Evolutionary conservation across 106 monocot genomes (phyloP).

Genomic region (Agapanthus africanus): DNA sequence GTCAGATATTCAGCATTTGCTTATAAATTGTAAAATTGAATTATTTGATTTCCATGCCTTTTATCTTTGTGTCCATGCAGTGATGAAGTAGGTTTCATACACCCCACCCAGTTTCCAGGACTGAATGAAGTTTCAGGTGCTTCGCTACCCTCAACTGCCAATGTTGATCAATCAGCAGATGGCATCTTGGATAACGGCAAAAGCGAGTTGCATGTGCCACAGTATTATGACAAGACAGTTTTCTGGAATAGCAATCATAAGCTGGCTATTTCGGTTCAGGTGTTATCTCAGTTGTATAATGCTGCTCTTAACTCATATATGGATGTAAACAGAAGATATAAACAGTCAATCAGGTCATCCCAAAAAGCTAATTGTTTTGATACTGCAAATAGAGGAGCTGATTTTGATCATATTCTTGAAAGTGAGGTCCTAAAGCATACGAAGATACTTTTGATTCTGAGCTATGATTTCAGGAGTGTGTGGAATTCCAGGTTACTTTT

Average conservation of each 20-base stretch:
- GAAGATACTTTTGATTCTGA: slow-evolving; percentile 46
- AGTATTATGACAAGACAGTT: slow-evolving; percentile 27
- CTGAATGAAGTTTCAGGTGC: slow-evolving; percentile 22
- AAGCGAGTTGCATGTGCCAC: not conserved
- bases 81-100: slow-evolving; percentile 76
- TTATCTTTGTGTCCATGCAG: too few species aligned
- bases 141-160: slow-evolving; percentile 2
- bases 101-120: slow-evolving; percentile 52
- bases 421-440: slow-evolving; percentile 52
- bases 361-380: not conserved
- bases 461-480: slow-evolving; percentile 45
- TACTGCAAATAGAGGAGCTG: slow-evolving; percentile 5
- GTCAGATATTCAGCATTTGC: too few species aligned
- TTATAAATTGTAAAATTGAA: too few species aligned
- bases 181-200: not conserved
- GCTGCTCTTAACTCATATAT: slow-evolving; percentile 30
- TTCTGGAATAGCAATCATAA: slow-evolving; percentile 76
- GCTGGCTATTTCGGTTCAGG: slow-evolving; percentile 48
- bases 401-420: slow-evolving; percentile 16
- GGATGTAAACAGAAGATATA: slow-evolving; percentile 33
- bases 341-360: slow-evolving; percentile 8
- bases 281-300: slow-evolving; percentile 38
- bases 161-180: not conserved
- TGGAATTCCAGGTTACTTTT: slow-evolving; percentile 67
- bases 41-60: too few species aligned